Percentiles rank a stretch among this genome's conserved stretches.
phyloP scores from a whole-genome alignment of 2,329 filamentous ascomycete species.

The Ceratocystis diversiconidia region DNA sequence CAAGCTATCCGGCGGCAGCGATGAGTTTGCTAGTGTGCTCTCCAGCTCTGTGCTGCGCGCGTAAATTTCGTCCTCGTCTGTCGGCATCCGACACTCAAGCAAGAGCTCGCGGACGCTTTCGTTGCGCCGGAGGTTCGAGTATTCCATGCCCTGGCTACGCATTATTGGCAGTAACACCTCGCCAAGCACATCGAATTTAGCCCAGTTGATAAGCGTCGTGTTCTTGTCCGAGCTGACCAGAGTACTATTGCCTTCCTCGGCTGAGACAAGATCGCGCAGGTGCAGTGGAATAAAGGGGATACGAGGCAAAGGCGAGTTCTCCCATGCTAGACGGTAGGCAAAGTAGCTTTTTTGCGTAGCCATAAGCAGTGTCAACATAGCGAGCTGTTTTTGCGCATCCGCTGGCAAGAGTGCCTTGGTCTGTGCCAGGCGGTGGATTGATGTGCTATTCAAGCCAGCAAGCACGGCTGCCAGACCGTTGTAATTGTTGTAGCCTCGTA shows the following conservation, averaged over 20 bases:
- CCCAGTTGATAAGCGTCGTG: conserved; percentile 75
- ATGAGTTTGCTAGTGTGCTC: conserved; percentile 29
- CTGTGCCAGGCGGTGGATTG: conserved; percentile 68
- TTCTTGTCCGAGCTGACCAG: conserved; percentile 55
- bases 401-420: conserved; percentile 63
- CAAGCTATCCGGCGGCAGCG: conserved; percentile 31
- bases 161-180: conserved; percentile 84
- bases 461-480: conserved; percentile 89
- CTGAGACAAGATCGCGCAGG: conserved; percentile 75
- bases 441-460: conserved; percentile 77
- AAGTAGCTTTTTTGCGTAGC: conserved; percentile 82
- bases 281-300: conserved; percentile 91
- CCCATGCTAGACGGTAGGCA: conserved; percentile 93
- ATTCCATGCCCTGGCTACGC: conserved; percentile 75
- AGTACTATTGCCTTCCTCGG: conserved; percentile 82
- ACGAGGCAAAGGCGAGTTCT: conserved; percentile 76
- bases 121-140: conserved; percentile 55
- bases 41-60: conserved; percentile 47
- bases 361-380: conserved; percentile 83
- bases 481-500: conserved; percentile 91
- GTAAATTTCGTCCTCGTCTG: conserved; percentile 70
- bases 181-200: conserved; percentile 91
- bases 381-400: conserved; percentile 67
- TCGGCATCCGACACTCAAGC: conserved; percentile 65
- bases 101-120: conserved; percentile 61